These are phyloP conservation scores for Cladobotryum protrusum DNA, from an alignment of 2,329 filamentous ascomycete species.

Conservation along the genomic window DNA sequence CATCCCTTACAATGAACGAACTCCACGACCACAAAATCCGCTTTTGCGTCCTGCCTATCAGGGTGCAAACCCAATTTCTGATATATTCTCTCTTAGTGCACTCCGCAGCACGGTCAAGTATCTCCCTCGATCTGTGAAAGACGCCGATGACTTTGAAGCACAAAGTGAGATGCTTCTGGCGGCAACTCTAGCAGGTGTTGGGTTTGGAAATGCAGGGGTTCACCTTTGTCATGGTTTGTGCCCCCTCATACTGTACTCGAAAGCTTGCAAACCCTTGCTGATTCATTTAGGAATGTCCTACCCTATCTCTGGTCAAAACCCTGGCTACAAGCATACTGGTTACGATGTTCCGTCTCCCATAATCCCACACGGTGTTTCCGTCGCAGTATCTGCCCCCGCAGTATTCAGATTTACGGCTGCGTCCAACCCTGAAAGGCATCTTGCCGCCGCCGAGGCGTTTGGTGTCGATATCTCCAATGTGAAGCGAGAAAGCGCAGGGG, in stretches of 20 bases:
- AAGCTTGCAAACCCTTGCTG: neutral
- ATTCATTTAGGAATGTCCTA: conserved; percentile 76
- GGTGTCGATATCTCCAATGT: conserved; percentile 84
- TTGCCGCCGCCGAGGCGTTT: conserved; percentile 83
- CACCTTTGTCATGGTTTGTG: conserved; percentile 61
- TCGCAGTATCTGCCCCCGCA: conserved; percentile 86
- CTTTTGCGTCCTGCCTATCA: conserved; percentile 91
- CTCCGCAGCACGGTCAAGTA: conserved; percentile 83
- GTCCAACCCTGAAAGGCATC: conserved; percentile 86
- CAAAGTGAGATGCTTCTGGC: conserved; percentile 95
- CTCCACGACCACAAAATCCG: conserved; percentile 78
- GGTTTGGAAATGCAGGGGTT: conserved; percentile 95
- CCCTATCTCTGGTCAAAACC: conserved; percentile 92
- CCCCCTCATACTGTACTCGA: neutral
- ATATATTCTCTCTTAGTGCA: conserved; percentile 90
- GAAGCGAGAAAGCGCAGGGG: conserved; percentile 82
- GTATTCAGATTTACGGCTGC: conserved; percentile 91
- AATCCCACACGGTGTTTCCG: conserved; percentile 93
- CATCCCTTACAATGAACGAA: conserved; percentile 85
- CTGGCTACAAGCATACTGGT: conserved; percentile 78
- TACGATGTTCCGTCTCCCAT: conserved; percentile 72
- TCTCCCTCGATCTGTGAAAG: conserved; percentile 76
- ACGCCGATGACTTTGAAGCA: conserved; percentile 87
- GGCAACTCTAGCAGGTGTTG: conserved; percentile 87
- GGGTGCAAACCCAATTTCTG: conserved; percentile 93